phyloP scores from a whole-genome alignment of 2,329 filamentous ascomycete genomes.

The Talaromyces sp. region DNA sequence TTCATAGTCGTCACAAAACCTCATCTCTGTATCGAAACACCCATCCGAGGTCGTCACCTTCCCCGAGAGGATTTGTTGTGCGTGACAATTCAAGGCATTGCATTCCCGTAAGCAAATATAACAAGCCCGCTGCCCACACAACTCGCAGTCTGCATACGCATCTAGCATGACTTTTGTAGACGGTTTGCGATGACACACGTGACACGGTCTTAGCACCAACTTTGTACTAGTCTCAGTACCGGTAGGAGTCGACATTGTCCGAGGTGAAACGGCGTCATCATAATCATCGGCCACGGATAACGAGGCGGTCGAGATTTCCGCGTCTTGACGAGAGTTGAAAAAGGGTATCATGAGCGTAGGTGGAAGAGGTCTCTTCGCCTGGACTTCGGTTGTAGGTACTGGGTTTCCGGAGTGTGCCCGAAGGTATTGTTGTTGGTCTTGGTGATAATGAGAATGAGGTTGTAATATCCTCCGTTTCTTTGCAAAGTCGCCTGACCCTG shows the following conservation, averaged over 20 bases:
- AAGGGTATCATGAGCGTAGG: constrained; percentile 20
- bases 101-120: constrained; percentile 41
- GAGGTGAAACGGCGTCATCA: constrained; percentile 20
- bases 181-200: constrained; percentile 39
- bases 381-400: background rate
- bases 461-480: constrained; percentile 15
- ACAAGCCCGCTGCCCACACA: constrained; percentile 36
- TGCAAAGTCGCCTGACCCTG: background rate
- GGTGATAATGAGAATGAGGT: constrained; percentile 12
- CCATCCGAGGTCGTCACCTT: background rate
- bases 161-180: constrained; percentile 37
- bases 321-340: constrained; percentile 14
- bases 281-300: constrained; percentile 18
- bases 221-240: constrained; percentile 16
- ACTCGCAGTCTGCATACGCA: constrained; percentile 38
- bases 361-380: constrained; percentile 11
- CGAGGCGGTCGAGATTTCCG: constrained; percentile 21
- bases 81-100: constrained; percentile 27
- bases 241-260: constrained; percentile 17
- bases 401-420: constrained; percentile 16
- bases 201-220: constrained; percentile 33
- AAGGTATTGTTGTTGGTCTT: constrained; percentile 10
- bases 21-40: background rate
- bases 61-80: constrained; percentile 4
- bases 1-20: background rate